Percentiles rank a stretch among this genome's conserved stretches.
Evolutionary conservation across 306 rosid genomes (phyloP).

Genomic region (Gleditsia sinensis): DNA sequence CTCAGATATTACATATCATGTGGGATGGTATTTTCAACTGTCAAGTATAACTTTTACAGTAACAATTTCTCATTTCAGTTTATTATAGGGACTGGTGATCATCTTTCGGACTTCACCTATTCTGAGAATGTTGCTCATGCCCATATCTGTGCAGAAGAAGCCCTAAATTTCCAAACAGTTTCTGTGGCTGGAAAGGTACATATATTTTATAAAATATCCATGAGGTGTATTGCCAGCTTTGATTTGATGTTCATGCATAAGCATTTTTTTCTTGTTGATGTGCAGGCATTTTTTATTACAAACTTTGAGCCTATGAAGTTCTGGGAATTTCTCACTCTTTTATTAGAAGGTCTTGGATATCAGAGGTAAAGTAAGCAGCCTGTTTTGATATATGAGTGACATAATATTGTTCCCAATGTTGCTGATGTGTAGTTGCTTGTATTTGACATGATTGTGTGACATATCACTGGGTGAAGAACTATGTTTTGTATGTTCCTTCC

Average conservation of each 20-base stretch:
- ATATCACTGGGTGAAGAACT: neutral
- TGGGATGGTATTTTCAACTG: conserved; percentile 8
- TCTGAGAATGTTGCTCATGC: conserved; percentile 87
- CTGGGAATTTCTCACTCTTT: conserved; percentile 65
- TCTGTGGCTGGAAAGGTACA: conserved; percentile 86
- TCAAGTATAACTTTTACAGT: conserved; percentile 41
- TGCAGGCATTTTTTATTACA: conserved; percentile 89
- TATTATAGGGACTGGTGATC: conserved; percentile 82
- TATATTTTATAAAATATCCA: conserved; percentile 15
- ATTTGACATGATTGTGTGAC: conserved; percentile 25
- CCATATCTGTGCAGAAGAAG: conserved; percentile 83
- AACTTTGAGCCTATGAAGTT: conserved; percentile 75
- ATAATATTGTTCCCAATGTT: conserved; percentile 14
- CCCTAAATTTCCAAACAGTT: conserved; percentile 63
- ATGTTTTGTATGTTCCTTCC: conserved; percentile 12
- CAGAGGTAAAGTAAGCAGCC: conserved; percentile 60
- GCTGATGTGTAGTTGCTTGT: conserved; percentile 23
- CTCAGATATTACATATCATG: conserved; percentile 21
- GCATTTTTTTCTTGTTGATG: conserved; percentile 28
- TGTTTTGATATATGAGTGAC: conserved; percentile 24
- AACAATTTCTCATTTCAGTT: conserved; percentile 82
- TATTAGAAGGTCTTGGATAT: conserved; percentile 73
- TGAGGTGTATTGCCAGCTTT: conserved; percentile 23
- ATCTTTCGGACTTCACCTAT: conserved; percentile 73
- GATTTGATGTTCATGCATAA: conserved; percentile 28